Conservation (phyloP, 2,329 filamentous ascomycete species). For the Hirsutella minnesotensis region DNA sequence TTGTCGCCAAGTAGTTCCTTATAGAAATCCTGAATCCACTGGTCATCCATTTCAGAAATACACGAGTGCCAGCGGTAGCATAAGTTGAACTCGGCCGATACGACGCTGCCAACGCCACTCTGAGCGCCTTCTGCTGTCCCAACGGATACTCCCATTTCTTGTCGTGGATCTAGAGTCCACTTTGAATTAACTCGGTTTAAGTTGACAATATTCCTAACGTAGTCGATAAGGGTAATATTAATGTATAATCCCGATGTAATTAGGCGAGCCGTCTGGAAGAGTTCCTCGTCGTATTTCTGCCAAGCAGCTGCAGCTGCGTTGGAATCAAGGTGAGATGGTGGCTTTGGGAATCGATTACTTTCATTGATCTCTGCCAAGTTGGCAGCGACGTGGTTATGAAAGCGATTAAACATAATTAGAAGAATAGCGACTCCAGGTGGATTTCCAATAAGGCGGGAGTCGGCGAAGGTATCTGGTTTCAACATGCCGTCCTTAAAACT, state of each 20-base stretch:
- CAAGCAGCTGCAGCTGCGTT: slow-evolving; percentile 40
- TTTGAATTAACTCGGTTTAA: slow-evolving; percentile 47
- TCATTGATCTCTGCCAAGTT: slow-evolving; percentile 83
- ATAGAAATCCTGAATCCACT: slow-evolving; percentile 67
- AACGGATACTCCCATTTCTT: slow-evolving; percentile 47
- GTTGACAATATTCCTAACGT: slow-evolving; percentile 67
- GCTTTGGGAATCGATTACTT: slow-evolving; percentile 61
- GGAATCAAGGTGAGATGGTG: slow-evolving; percentile 33
- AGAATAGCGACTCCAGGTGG: slow-evolving; percentile 62
- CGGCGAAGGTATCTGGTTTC: slow-evolving; percentile 62
- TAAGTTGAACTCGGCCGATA: slow-evolving; percentile 81
- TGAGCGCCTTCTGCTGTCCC: slow-evolving; percentile 48
- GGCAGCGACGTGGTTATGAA: slow-evolving; percentile 77
- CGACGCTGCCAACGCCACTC: slow-evolving; percentile 66
- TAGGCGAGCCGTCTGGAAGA: slow-evolving; percentile 68
- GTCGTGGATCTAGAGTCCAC: slow-evolving; percentile 71
- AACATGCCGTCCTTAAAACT: slow-evolving; percentile 60
- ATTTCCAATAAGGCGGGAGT: slow-evolving; percentile 57
- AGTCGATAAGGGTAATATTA: slow-evolving; percentile 68
- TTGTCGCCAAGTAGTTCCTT: slow-evolving; percentile 42
- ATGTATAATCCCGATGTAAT: slow-evolving; percentile 65
- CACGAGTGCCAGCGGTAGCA: slow-evolving; percentile 82
- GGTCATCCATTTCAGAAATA: slow-evolving; percentile 59
- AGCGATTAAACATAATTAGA: slow-evolving; percentile 68
- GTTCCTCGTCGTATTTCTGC: slow-evolving; percentile 62